A percentile compares a stretch with the other conserved stretches of the same genome.
Conservation (phyloP, 495 filamentous ascomycete species). For the Lasiosphaeris hirsuta region DNA sequence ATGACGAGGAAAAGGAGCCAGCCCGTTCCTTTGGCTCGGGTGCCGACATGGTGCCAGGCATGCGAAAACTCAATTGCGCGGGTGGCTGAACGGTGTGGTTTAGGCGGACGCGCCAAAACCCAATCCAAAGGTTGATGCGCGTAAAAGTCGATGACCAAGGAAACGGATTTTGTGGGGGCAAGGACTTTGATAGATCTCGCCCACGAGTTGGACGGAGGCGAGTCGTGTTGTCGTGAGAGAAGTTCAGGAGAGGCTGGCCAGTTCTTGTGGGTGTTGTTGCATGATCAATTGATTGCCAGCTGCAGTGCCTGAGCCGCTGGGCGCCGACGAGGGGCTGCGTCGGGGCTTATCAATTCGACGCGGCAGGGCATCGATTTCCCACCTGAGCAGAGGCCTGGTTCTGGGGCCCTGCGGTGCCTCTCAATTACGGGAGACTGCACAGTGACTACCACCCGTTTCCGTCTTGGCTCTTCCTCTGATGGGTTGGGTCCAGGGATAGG, state of each 20-base stretch:
- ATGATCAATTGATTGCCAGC: slow-evolving; percentile 3
- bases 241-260: neutral
- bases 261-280: neutral
- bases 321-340: too few species aligned
- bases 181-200: neutral
- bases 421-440: too few species aligned
- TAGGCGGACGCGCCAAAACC: too few species aligned
- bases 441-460: too few species aligned
- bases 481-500: too few species aligned
- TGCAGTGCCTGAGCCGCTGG: too few species aligned
- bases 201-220: slow-evolving; percentile 18
- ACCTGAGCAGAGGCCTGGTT: too few species aligned
- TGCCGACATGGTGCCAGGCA: neutral
- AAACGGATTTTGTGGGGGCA: neutral
- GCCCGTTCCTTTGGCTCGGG: slow-evolving; percentile 20
- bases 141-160: neutral
- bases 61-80: neutral
- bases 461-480: too few species aligned
- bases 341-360: too few species aligned
- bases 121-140: too few species aligned
- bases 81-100: neutral
- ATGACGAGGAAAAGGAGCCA: slow-evolving; percentile 37
- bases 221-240: slow-evolving; percentile 2
- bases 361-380: too few species aligned
- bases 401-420: too few species aligned